Base-by-base conservation (phyloP, 2,329 filamentous ascomycete genomes). In the Hortaea werneckii region DNA sequence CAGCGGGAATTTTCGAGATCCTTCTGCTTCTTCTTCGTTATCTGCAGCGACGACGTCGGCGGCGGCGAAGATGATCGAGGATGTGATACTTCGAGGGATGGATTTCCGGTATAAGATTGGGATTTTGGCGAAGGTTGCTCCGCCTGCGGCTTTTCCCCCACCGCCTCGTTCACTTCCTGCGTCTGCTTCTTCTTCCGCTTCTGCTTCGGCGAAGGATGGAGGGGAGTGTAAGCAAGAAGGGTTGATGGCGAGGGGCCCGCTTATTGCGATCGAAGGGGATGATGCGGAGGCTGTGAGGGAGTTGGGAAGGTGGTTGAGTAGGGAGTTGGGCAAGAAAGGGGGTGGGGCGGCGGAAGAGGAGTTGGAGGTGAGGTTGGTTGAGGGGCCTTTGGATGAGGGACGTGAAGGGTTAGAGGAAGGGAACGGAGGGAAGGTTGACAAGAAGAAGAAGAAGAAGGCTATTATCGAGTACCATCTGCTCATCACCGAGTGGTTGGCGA, bases 221-320 rank as follows among this genome's bases (percentile, higher is more conserved):
- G 20, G 20, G 20, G 20, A 2, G 20, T 2, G 20, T 20, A 20
- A 20, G 20, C 71, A 5, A 10, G 50, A 51, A 27, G 37, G 48
- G 9, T 44, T 42, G 38, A 44, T 48, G 5, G 49, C 53, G 1
- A 78, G 88, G n/a, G 89, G 90, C 0, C 78, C 85, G 0, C 77
- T 95, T 34, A 82, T 96, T 50, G 83, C 86, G 0, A 70, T 96
- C 29, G 90, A 96, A 64, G 89, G 89, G 1, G 74, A 83, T 12
- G 77, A 82, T 47, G 63, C 69, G 1, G 72, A 76, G 7, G 77
- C 85, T 4, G 80, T 86, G 3, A 68, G 73, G 3, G 75, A 77
- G 12, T 77, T 95, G 13, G 75, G 83, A 45, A 71, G 74, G 30
- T 82, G 81, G 55, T 70, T 94, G 57, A 73, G 68, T 47, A 71